A percentile compares a stretch with the other conserved stretches of the same genome.
These are phyloP conservation scores for Tephrocybe sp. DNA, from an alignment of 768 basidiomycete species.

Conservation along the genomic window DNA sequence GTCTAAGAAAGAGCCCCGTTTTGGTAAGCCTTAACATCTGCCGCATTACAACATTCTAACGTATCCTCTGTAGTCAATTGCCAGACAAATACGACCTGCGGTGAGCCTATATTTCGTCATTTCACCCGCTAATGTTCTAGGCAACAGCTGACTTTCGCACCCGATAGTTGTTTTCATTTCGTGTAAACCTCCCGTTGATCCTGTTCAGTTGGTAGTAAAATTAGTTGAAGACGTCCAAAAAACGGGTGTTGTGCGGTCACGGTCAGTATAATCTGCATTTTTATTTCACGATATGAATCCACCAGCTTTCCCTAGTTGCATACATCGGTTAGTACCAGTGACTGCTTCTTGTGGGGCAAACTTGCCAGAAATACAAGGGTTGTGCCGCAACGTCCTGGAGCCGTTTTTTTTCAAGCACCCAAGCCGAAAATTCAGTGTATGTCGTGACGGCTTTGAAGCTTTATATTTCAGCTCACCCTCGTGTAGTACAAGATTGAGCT, in stretches of 20 bases:
- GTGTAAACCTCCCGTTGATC: constrained; percentile 76
- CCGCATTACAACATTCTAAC: neutral
- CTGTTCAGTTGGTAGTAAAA: constrained; percentile 64
- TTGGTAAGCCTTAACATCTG: constrained; percentile 43
- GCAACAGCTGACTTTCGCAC: neutral
- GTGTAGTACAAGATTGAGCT: constrained; percentile 88
- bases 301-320: constrained; percentile 43
- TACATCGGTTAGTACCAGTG: constrained; percentile 72
- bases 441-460: constrained; percentile 10
- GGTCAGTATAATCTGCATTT: constrained; percentile 36
- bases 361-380: constrained; percentile 61
- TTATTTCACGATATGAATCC: neutral
- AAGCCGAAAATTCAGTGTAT: constrained; percentile 47
- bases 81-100: constrained; percentile 77
- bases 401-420: constrained; percentile 50
- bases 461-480: neutral
- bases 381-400: constrained; percentile 57
- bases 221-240: constrained; percentile 62
- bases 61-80: constrained; percentile 55
- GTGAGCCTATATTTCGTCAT: constrained; percentile 35
- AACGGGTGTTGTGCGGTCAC: constrained; percentile 65
- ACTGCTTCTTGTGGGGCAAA: constrained; percentile 68
- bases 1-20: constrained; percentile 60
- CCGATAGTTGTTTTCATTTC: constrained; percentile 85
- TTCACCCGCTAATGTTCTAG: constrained; percentile 39